phyloP scores from a whole-genome alignment of 2,329 filamentous ascomycete genomes.

The Cladorrhinum sp. region DNA sequence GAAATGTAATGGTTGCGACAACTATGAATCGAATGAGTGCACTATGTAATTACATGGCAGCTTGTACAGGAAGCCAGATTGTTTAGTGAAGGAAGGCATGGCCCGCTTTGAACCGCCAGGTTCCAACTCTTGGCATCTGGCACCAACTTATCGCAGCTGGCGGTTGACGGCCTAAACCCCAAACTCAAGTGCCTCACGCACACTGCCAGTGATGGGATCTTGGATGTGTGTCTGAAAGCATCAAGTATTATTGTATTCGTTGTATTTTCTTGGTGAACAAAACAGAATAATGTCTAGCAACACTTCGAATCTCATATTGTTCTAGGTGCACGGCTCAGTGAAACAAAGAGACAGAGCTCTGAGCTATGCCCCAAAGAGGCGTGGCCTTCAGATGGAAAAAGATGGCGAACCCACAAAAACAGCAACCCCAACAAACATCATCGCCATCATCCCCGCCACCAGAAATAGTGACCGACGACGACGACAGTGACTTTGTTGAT shows the following conservation, averaged over 20 bases:
- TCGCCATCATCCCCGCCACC: not conserved
- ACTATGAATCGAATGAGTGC: too few species aligned
- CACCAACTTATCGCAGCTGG: conserved; percentile 1
- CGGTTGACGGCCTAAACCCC: not conserved
- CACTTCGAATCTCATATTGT: conserved; percentile 16
- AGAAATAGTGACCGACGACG: conserved; percentile 3
- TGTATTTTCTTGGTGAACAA: not conserved
- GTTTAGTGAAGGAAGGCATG: not conserved
- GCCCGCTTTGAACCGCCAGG: not conserved
- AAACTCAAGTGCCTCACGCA: not conserved
- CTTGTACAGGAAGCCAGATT: not conserved
- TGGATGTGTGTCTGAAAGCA: not conserved
- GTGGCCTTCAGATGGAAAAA: conserved; percentile 21
- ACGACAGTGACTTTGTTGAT: conserved; percentile 23
- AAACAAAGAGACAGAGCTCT: conserved; percentile 13
- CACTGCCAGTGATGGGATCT: not conserved
- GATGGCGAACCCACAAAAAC: conserved; percentile 10
- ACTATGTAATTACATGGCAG: too few species aligned
- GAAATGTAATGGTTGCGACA: too few species aligned
- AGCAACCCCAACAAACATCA: conserved; percentile 7
- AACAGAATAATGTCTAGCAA: conserved; percentile 17
- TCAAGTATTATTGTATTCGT: not conserved
- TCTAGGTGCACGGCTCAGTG: not conserved
- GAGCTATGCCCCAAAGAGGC: conserved; percentile 15
- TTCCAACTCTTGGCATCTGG: conserved; percentile 1